Percentiles rank a stretch among this genome's conserved stretches.
Evolutionary conservation across 805 yeast species (phyloP).

Genomic region (Candida broadrunensis): DNA sequence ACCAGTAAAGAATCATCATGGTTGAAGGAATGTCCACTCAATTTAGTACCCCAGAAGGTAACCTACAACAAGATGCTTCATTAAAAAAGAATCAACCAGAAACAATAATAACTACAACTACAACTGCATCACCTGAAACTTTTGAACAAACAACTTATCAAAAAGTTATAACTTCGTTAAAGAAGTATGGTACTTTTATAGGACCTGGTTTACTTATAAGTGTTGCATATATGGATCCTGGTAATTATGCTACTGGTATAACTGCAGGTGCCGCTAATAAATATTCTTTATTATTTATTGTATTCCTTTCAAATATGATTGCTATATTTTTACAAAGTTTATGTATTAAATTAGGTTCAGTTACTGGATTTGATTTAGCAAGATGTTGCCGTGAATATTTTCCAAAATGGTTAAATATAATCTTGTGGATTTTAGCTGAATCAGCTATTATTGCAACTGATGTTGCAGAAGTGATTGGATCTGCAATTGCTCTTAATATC

Average conservation of each 20-base stretch:
- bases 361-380: conserved; percentile 48
- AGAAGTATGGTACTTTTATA: conserved; percentile 36
- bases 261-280: conserved; percentile 46
- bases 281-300: conserved; percentile 41
- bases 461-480: conserved; percentile 52
- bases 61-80: too few relatives aligned
- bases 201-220: conserved; percentile 50
- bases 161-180: not conserved
- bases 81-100: too few relatives aligned
- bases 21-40: too few relatives aligned
- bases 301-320: conserved; percentile 40
- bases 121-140: too few relatives aligned
- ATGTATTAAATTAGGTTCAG: conserved; percentile 47
- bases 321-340: conserved; percentile 46
- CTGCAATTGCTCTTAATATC: conserved; percentile 49
- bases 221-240: conserved; percentile 54
- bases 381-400: conserved; percentile 39
- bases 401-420: conserved; percentile 37
- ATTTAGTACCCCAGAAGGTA: too few relatives aligned
- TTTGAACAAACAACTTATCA: too few relatives aligned
- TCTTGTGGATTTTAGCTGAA: conserved; percentile 44
- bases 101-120: too few relatives aligned
- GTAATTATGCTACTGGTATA: conserved; percentile 48
- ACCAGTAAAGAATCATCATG: too few relatives aligned
- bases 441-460: conserved; percentile 51